A percentile compares a stretch with the other conserved stretches of the same genome.
These are phyloP conservation scores for Pseudopediastrum boryanum DNA, from an alignment of 139 green algal species.

Conservation along the genomic window DNA sequence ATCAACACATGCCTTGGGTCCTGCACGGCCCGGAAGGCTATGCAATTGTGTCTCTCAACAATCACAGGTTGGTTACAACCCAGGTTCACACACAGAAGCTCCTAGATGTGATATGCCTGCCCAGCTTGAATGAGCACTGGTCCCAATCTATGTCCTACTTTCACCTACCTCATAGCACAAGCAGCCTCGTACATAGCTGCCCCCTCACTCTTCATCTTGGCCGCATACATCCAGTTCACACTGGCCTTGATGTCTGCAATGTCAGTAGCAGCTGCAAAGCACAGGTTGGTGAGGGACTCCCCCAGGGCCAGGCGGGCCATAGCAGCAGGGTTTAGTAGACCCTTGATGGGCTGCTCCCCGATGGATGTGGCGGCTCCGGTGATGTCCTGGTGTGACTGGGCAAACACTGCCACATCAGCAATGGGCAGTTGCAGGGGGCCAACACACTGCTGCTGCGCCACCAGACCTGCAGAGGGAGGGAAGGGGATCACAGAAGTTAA, in stretches of 20 bases:
- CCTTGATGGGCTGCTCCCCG: conserved; percentile 96
- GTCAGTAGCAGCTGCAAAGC: conserved; percentile 61
- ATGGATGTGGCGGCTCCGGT: conserved; percentile 93
- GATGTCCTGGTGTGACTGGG: conserved; percentile 79
- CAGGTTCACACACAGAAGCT: too few species aligned
- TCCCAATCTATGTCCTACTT: too few species aligned
- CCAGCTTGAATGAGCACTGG: too few species aligned
- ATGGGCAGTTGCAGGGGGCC: conserved; percentile 94
- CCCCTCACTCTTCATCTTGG: conserved; percentile 96
- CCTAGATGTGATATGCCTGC: too few species aligned
- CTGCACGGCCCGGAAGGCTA: too few species aligned
- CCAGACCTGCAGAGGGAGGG: conserved; percentile 79
- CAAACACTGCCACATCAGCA: conserved; percentile 91
- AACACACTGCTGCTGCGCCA: conserved; percentile 97
- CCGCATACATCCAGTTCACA: conserved; percentile 99
- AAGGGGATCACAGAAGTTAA: too few species aligned
- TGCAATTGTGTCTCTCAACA: too few species aligned
- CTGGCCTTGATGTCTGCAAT: conserved; percentile 91
- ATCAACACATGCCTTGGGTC: too few species aligned
- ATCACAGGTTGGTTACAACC: too few species aligned
- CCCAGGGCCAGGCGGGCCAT: conserved; percentile 96
- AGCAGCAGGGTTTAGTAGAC: conserved; percentile 87
- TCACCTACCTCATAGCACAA: conserved; percentile 62
- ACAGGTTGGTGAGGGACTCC: conserved; percentile 96
- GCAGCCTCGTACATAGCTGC: conserved; percentile 96